Percentiles rank a stretch among this genome's conserved stretches.
Evolutionary conservation across 495 filamentous ascomycete species (phyloP).

Genomic region (Trichodelitschia bisporula): DNA sequence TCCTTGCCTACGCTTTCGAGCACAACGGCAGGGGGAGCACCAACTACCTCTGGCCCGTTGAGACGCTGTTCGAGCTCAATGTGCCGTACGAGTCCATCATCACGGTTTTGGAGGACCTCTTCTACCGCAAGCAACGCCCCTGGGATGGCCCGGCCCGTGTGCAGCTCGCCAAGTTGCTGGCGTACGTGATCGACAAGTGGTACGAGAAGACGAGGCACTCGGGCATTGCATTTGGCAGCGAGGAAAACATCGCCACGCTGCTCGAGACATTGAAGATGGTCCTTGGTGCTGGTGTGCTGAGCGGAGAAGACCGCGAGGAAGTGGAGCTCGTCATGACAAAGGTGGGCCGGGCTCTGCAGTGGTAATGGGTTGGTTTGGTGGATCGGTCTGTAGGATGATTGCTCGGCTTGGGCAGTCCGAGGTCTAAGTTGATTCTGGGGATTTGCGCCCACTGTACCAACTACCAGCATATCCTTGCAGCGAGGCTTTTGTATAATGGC

Average conservation of each 20-base stretch:
- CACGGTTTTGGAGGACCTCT: conserved; percentile 56
- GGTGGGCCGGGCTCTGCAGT: too few relatives aligned
- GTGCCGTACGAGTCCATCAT: conserved; percentile 53
- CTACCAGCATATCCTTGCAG: too few relatives aligned
- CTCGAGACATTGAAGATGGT: conserved; percentile 8
- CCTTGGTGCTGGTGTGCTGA: conserved; percentile 6
- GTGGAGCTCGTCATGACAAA: too few relatives aligned
- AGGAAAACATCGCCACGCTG: conserved; percentile 13
- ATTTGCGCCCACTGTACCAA: too few relatives aligned
- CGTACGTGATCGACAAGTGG: conserved; percentile 38
- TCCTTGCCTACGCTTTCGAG: too few relatives aligned
- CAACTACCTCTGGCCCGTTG: conserved; percentile 56
- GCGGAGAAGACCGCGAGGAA: conserved; percentile 4
- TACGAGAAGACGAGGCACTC: conserved; percentile 30
- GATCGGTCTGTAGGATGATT: too few relatives aligned
- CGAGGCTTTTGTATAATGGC: too few relatives aligned
- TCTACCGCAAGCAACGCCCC: conserved; percentile 60
- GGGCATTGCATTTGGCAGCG: conserved; percentile 18
- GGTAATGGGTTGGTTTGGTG: too few relatives aligned
- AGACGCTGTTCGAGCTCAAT: conserved; percentile 51
- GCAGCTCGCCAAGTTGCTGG: conserved; percentile 34
- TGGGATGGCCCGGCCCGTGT: conserved; percentile 36
- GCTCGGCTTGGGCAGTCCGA: too few relatives aligned
- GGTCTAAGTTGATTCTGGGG: too few relatives aligned
- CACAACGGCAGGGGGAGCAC: conserved; percentile 24